These are phyloP conservation scores for Wallacemonas rigidus DNA, from an alignment of 208 protist species.

Conservation along the genomic window DNA sequence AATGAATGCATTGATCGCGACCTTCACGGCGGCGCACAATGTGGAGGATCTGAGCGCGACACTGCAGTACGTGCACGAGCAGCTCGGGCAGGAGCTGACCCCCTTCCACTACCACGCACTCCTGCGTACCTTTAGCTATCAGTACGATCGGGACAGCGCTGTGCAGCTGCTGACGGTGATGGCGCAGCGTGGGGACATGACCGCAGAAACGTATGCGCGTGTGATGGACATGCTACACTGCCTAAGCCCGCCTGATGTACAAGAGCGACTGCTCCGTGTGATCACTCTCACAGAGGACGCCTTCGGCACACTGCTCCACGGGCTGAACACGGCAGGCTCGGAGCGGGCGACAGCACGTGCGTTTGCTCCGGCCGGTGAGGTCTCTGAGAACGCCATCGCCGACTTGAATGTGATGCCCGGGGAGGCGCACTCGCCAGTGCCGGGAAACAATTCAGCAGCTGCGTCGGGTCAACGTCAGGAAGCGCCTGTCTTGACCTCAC, in stretches of 20 bases:
- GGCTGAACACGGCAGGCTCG: conserved; percentile 37
- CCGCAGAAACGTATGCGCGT: conserved; percentile 71
- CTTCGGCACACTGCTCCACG: conserved; percentile 40
- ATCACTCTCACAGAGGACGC: conserved; percentile 48
- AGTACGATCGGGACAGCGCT: conserved; percentile 63
- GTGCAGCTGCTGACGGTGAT: conserved; percentile 83
- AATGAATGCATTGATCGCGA: conserved; percentile 68
- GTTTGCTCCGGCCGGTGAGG: conserved; percentile 30
- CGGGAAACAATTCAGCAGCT: neutral
- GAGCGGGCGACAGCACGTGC: conserved; percentile 43
- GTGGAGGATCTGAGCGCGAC: conserved; percentile 58
- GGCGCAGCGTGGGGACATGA: conserved; percentile 48
- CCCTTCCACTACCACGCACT: conserved; percentile 79
- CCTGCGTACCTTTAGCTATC: conserved; percentile 80
- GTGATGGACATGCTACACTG: conserved; percentile 75
- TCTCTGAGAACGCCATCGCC: conserved; percentile 18
- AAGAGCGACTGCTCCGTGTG: conserved; percentile 48
- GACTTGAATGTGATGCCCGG: conserved; percentile 18
- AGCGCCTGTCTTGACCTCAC: conserved; percentile 62
- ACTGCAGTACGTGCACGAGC: conserved; percentile 81
- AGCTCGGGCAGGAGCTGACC: conserved; percentile 53
- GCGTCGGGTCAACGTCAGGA: neutral
- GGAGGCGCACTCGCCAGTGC: neutral
- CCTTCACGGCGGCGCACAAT: conserved; percentile 72
- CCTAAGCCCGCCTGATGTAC: conserved; percentile 52